Evolutionary conservation across 805 yeast genomes (phyloP).

Genomic region (Dipodascus albidus): DNA sequence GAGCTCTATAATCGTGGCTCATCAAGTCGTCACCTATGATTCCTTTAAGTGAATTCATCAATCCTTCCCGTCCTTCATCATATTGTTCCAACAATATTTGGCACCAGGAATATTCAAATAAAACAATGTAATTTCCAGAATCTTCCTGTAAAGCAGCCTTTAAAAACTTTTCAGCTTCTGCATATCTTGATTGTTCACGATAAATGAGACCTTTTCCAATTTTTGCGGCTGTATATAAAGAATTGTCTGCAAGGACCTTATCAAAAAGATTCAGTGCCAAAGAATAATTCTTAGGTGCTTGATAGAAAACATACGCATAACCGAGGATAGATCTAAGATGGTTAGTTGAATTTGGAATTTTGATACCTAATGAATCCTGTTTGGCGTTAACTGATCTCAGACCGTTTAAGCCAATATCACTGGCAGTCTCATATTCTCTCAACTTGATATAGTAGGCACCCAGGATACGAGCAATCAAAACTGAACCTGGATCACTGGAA

Average conservation of each 20-base stretch:
- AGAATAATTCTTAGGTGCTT: slow-evolving; percentile 79
- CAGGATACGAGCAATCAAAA: slow-evolving; percentile 56
- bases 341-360: slow-evolving; percentile 39
- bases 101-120: slow-evolving; percentile 73
- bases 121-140: slow-evolving; percentile 49
- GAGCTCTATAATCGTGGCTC: slow-evolving; percentile 46
- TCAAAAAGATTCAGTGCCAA: slow-evolving; percentile 67
- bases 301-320: slow-evolving; percentile 66
- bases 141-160: slow-evolving; percentile 35
- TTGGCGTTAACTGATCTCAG: slow-evolving; percentile 34
- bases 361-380: slow-evolving; percentile 35
- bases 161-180: slow-evolving; percentile 44
- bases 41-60: slow-evolving; percentile 34
- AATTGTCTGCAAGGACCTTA: slow-evolving; percentile 37
- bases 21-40: slow-evolving; percentile 40
- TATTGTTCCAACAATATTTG: slow-evolving; percentile 41
- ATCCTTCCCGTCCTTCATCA: slow-evolving; percentile 39
- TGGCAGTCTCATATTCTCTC: slow-evolving; percentile 53
- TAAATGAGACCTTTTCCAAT: slow-evolving; percentile 76
- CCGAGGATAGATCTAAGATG: slow-evolving; percentile 61
- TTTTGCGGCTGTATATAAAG: slow-evolving; percentile 45
- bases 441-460: slow-evolving; percentile 47
- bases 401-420: slow-evolving; percentile 49
- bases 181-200: slow-evolving; percentile 49
- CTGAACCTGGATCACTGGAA: slow-evolving; percentile 27